Percentiles rank a stretch among this genome's conserved stretches.
Evolutionary conservation across 371 early-diverging fungal genomes (phyloP).

Genomic region (Mortierella sp.): DNA sequence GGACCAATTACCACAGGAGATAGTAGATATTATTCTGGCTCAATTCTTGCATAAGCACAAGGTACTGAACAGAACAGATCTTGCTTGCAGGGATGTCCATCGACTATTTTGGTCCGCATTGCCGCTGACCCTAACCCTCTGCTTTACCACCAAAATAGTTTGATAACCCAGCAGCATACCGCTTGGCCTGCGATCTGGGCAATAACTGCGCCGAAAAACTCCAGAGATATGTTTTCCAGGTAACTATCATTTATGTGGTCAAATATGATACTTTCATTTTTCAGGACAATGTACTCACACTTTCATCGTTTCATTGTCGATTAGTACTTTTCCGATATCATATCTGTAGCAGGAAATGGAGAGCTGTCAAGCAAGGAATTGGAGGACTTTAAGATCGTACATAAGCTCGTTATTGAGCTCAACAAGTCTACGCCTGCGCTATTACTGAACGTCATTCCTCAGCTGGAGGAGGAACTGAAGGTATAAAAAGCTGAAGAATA

Average conservation of each 20-base stretch:
- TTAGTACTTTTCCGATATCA: slow-evolving; percentile 70
- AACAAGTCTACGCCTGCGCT: slow-evolving; percentile 82
- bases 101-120: neutral
- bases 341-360: slow-evolving; percentile 54
- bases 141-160: slow-evolving; percentile 59
- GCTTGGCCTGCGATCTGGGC: slow-evolving; percentile 89
- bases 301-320: neutral
- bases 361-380: slow-evolving; percentile 66
- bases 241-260: slow-evolving; percentile 26
- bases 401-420: slow-evolving; percentile 85
- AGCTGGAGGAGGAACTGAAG: slow-evolving; percentile 93
- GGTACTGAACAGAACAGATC: slow-evolving; percentile 45
- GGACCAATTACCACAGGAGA: slow-evolving; percentile 77
- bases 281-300: neutral
- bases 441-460: slow-evolving; percentile 93
- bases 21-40: slow-evolving; percentile 83
- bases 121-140: neutral
- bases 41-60: slow-evolving; percentile 81
- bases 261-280: neutral
- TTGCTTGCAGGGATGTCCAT: neutral
- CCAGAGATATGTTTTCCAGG: slow-evolving; percentile 92
- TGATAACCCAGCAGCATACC: slow-evolving; percentile 79
- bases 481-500: slow-evolving; percentile 41
- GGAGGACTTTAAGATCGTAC: slow-evolving; percentile 80
- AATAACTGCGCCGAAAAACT: slow-evolving; percentile 81